Evolutionary conservation across 495 filamentous ascomycete genomes (phyloP).

Genomic region (Lasiosphaeris hirsuta): DNA sequence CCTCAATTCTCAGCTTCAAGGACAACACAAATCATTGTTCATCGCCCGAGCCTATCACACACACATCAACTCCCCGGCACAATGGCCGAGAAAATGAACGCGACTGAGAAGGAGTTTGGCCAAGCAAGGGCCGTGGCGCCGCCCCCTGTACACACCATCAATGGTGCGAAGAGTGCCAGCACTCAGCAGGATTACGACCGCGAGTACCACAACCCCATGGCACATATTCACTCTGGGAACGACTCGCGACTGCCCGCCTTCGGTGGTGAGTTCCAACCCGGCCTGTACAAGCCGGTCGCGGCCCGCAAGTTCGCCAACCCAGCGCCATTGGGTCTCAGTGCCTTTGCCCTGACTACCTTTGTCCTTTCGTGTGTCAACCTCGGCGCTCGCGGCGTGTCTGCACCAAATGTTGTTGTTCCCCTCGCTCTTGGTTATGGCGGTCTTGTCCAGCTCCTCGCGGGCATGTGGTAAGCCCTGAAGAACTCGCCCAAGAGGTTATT

Average conservation of each 20-base stretch:
- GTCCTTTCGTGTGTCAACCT: conserved; percentile 86
- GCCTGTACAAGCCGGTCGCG: conserved; percentile 75
- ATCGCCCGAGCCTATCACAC: not conserved
- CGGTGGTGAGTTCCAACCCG: conserved; percentile 95
- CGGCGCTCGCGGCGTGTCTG: conserved; percentile 53
- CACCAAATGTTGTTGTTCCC: conserved; percentile 66
- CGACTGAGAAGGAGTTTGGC: conserved; percentile 32
- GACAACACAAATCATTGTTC: not conserved
- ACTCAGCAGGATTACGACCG: conserved; percentile 26
- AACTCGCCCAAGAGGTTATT: not conserved
- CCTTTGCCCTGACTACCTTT: conserved; percentile 96
- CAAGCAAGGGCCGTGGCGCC: conserved; percentile 18
- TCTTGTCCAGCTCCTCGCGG: conserved; percentile 85
- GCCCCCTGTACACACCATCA: not conserved
- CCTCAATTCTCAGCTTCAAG: not conserved
- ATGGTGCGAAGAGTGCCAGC: too few species aligned
- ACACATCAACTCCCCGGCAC: not conserved
- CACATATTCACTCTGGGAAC: conserved; percentile 61
- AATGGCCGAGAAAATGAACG: conserved; percentile 16
- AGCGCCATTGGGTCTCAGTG: conserved; percentile 78
- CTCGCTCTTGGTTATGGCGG: conserved; percentile 80
- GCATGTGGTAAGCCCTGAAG: conserved; percentile 85
- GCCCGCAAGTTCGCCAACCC: conserved; percentile 83
- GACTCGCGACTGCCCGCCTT: conserved; percentile 70
- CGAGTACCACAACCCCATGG: conserved; percentile 67